phyloP scores from a whole-genome alignment of 108 stramenopile genomes.

The Nannochloropsis oceanica region DNA sequence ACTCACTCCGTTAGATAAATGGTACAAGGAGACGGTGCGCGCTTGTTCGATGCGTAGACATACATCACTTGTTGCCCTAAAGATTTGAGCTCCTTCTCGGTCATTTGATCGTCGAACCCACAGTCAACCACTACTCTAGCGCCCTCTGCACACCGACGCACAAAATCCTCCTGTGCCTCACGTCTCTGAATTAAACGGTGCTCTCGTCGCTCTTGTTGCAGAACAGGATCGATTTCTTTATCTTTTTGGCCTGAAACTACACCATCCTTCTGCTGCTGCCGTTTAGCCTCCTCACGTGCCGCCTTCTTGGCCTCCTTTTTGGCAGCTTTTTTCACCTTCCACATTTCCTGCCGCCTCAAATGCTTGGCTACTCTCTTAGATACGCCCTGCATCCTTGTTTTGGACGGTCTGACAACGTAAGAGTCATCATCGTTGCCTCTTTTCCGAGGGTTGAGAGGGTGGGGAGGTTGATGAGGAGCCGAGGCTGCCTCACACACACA shows the following conservation, averaged over 20 bases:
- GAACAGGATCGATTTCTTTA: neutral
- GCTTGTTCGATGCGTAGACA: neutral
- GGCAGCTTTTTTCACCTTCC: neutral
- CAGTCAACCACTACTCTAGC: neutral
- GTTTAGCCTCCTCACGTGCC: neutral
- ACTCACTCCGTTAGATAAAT: neutral
- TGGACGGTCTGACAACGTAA: no score
- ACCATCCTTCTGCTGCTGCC: neutral
- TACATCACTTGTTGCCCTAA: constrained; percentile 1
- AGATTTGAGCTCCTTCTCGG: neutral
- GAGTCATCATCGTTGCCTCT: no score
- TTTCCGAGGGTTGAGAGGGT: no score
- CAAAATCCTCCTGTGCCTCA: neutral
- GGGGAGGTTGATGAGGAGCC: no score
- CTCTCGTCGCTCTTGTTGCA: neutral
- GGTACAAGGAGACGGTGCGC: neutral
- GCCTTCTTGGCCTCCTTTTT: neutral
- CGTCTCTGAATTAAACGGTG: neutral
- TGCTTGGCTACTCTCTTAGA: neutral
- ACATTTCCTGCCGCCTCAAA: neutral
- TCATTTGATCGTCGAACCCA: neutral
- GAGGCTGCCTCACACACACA: no score
- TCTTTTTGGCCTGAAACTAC: neutral
- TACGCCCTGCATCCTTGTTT: neutral
- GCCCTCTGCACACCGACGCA: neutral